phyloP scores from a whole-genome alignment of 768 basidiomycete genomes.

The Psilocybe subaeruginosa region DNA sequence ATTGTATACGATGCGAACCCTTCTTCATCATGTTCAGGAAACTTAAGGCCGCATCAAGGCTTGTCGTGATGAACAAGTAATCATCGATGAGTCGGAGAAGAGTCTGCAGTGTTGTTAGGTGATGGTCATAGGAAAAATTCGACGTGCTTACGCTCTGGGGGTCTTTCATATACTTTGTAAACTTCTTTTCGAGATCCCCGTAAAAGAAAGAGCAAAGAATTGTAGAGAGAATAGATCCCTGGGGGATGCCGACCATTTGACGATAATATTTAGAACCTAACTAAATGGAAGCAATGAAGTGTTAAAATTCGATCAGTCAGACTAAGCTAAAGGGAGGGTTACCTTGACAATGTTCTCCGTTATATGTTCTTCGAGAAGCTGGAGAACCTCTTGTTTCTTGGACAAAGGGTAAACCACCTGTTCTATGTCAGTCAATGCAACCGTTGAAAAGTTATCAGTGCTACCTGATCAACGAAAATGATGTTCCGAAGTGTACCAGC shows the following conservation, averaged over 20 bases:
- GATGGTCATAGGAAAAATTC: background rate
- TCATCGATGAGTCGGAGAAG: constrained; percentile 92
- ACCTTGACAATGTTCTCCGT: constrained; percentile 91
- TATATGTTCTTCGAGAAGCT: constrained; percentile 87
- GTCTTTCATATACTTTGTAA: constrained; percentile 56
- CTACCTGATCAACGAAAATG: constrained; percentile 86
- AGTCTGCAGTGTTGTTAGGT: constrained; percentile 43
- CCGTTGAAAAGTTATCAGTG: constrained; percentile 4
- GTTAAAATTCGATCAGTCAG: background rate
- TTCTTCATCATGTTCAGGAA: constrained; percentile 80
- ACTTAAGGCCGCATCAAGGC: constrained; percentile 52
- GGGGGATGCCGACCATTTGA: constrained; percentile 94
- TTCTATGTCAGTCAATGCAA: background rate
- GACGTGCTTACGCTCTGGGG: constrained; percentile 57
- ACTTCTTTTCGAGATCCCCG: constrained; percentile 79
- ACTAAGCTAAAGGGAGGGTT: background rate
- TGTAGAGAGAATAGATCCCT: constrained; percentile 94
- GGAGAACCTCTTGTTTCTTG: constrained; percentile 62
- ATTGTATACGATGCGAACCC: constrained; percentile 42
- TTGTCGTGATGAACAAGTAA: constrained; percentile 86
- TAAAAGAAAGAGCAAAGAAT: constrained; percentile 96
- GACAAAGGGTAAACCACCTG: constrained; percentile 54
- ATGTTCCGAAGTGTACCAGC: constrained; percentile 70
- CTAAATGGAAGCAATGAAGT: constrained; percentile 39
- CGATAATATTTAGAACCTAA: constrained; percentile 82